Conservation (phyloP, 2,329 filamentous ascomycete species). For the Colletotrichum caudatum region DNA sequence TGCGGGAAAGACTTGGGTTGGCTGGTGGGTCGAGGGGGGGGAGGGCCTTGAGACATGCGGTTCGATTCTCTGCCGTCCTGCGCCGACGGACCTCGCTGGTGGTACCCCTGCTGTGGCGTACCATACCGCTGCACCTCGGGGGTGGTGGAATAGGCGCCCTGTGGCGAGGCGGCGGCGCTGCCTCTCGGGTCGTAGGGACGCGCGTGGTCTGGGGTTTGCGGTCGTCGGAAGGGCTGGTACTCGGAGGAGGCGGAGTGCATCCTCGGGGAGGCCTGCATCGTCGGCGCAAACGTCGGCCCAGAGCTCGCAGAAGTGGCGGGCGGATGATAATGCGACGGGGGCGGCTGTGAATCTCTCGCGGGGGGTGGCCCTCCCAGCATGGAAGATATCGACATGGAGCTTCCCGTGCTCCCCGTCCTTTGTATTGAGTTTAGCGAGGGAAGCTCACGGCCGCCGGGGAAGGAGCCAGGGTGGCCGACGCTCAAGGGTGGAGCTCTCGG, state of each 20-base stretch:
- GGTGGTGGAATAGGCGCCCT: slow-evolving; percentile 65
- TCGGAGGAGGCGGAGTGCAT: slow-evolving; percentile 68
- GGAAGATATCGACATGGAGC: slow-evolving; percentile 72
- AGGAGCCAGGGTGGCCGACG: slow-evolving; percentile 59
- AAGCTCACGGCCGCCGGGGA: slow-evolving; percentile 63
- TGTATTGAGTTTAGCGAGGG: slow-evolving; percentile 64
- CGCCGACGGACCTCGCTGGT: slow-evolving; percentile 62
- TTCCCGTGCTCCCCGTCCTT: slow-evolving; percentile 60
- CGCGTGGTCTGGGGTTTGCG: slow-evolving; percentile 79
- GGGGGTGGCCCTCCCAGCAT: slow-evolving; percentile 67
- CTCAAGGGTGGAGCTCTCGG: slow-evolving; percentile 59
- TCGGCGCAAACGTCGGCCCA: slow-evolving; percentile 59
- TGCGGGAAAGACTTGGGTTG: slow-evolving; percentile 63
- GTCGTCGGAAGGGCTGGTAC: slow-evolving; percentile 72
- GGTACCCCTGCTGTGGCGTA: slow-evolving; percentile 67
- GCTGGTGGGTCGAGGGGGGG: slow-evolving; percentile 63
- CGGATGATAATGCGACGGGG: slow-evolving; percentile 57
- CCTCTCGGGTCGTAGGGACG: slow-evolving; percentile 65
- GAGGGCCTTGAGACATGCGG: slow-evolving; percentile 47
- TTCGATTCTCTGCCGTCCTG: slow-evolving; percentile 59
- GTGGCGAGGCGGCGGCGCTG: slow-evolving; percentile 61
- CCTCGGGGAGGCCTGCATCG: slow-evolving; percentile 67
- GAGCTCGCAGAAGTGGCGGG: slow-evolving; percentile 53
- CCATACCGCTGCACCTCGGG: slow-evolving; percentile 70
- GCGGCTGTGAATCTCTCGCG: slow-evolving; percentile 57